phyloP scores from a whole-genome alignment of 352 stramenopile genomes.

The Globisporangium canariense region DNA sequence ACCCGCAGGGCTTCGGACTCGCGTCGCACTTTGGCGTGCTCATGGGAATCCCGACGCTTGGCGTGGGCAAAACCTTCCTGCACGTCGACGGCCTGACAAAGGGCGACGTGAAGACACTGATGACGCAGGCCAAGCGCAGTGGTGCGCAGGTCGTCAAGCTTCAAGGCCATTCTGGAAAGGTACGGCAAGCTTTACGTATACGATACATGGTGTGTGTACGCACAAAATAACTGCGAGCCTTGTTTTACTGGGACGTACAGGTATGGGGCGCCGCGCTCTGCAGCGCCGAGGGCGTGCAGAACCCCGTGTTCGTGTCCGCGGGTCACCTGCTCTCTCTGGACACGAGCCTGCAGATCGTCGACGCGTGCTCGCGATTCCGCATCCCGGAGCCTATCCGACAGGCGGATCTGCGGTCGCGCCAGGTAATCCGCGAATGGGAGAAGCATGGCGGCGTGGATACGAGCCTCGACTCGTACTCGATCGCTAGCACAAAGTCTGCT shows the following conservation, averaged over 20 bases:
- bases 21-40: constrained; percentile 92
- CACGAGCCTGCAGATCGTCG: constrained; percentile 52
- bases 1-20: constrained; percentile 89
- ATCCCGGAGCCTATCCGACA: constrained; percentile 85
- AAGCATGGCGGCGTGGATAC: constrained; percentile 40
- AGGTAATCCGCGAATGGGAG: constrained; percentile 73
- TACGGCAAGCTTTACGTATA: not conserved
- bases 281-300: constrained; percentile 50
- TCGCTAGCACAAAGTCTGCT: not conserved
- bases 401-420: constrained; percentile 76
- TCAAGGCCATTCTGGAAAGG: constrained; percentile 51
- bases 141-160: constrained; percentile 41
- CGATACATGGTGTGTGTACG: not conserved
- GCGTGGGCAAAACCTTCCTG: constrained; percentile 89
- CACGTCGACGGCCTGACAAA: constrained; percentile 87
- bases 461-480: constrained; percentile 39
- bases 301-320: constrained; percentile 85
- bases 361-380: constrained; percentile 60
- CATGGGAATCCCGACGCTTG: constrained; percentile 87
- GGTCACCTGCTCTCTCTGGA: constrained; percentile 67
- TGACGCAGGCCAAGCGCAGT: constrained; percentile 38
- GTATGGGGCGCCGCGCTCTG: constrained; percentile 79
- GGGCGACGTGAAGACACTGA: constrained; percentile 45
- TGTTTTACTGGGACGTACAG: not conserved
- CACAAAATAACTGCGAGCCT: not conserved